These are phyloP conservation scores for Suillus lakei DNA, from an alignment of 768 basidiomycete species.

Conservation along the genomic window DNA sequence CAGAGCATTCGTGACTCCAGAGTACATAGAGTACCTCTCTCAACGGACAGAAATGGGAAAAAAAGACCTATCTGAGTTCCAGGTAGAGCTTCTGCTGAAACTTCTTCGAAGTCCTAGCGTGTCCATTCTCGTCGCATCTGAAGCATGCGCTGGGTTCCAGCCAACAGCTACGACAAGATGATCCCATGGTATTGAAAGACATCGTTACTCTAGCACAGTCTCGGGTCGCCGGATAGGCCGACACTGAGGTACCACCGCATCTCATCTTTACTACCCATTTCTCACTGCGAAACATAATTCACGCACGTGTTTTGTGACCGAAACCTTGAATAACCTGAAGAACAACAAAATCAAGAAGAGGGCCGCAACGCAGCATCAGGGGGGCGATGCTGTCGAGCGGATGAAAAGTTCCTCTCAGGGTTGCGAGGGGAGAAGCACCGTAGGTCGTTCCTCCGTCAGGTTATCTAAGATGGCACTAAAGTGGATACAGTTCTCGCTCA, in stretches of 20 bases:
- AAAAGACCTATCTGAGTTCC: constrained; percentile 80
- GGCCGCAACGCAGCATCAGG: constrained; percentile 66
- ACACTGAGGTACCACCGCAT: constrained; percentile 49
- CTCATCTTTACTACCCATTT: neutral
- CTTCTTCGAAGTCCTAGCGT: constrained; percentile 60
- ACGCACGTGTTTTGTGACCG: constrained; percentile 93
- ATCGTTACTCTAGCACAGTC: constrained; percentile 84
- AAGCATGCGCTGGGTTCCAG: constrained; percentile 74
- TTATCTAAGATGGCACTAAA: neutral
- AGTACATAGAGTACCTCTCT: too few relatives aligned
- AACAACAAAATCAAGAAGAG: constrained; percentile 83
- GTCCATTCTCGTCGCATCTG: neutral
- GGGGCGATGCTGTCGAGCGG: constrained; percentile 74
- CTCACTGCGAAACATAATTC: constrained; percentile 54
- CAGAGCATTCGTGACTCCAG: too few relatives aligned
- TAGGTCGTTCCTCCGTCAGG: constrained; percentile 28
- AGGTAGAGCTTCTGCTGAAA: constrained; percentile 87
- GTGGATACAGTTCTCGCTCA: constrained; percentile 68
- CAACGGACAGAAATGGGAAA: too few relatives aligned
- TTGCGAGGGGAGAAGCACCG: constrained; percentile 80
- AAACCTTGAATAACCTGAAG: constrained; percentile 89
- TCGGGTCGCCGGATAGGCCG: constrained; percentile 60
- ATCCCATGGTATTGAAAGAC: constrained; percentile 90
- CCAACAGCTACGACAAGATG: constrained; percentile 87
- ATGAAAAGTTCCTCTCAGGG: constrained; percentile 88